A percentile compares a stretch with the other conserved stretches of the same genome.
These are phyloP conservation scores for Pyrenula massariospora DNA, from an alignment of 495 filamentous ascomycete genomes.

Conservation along the genomic window DNA sequence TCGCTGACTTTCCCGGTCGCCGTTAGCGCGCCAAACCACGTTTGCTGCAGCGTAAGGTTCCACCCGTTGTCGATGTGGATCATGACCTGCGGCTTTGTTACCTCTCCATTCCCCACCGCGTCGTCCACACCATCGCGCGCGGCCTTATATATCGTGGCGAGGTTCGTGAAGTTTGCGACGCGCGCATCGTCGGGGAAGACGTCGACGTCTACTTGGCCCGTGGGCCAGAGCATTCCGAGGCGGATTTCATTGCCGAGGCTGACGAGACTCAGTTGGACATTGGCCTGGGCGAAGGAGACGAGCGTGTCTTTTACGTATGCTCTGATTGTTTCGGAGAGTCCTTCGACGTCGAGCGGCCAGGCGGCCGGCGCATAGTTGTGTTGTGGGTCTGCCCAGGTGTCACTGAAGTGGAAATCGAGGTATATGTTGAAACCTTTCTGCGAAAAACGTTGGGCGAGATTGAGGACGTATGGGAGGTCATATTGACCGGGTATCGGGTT, in stretches of 20 bases:
- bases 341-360: conserved; percentile 38
- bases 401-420: conserved; percentile 59
- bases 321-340: conserved; percentile 49
- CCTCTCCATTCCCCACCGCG: conserved; percentile 26
- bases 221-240: conserved; percentile 50
- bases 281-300: conserved; percentile 43
- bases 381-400: conserved; percentile 48
- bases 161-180: conserved; percentile 40
- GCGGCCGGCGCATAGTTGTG: conserved; percentile 46
- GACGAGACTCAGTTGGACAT: conserved; percentile 45
- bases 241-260: conserved; percentile 64
- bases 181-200: not conserved
- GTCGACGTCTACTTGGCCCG: conserved; percentile 21
- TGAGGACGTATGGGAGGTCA: conserved; percentile 17
- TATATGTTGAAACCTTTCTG: conserved; percentile 53
- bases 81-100: conserved; percentile 48
- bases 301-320: conserved; percentile 51
- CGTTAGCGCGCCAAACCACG: conserved; percentile 48
- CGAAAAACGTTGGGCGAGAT: conserved; percentile 42
- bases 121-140: conserved; percentile 50
- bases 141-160: conserved; percentile 49
- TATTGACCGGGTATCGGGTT: conserved; percentile 23
- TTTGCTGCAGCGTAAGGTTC: conserved; percentile 49
- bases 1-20: conserved; percentile 34
- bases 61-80: conserved; percentile 63